Evolutionary conservation across 306 rosid species (phyloP).

Genomic region (Notholithocarpus densiflorus): DNA sequence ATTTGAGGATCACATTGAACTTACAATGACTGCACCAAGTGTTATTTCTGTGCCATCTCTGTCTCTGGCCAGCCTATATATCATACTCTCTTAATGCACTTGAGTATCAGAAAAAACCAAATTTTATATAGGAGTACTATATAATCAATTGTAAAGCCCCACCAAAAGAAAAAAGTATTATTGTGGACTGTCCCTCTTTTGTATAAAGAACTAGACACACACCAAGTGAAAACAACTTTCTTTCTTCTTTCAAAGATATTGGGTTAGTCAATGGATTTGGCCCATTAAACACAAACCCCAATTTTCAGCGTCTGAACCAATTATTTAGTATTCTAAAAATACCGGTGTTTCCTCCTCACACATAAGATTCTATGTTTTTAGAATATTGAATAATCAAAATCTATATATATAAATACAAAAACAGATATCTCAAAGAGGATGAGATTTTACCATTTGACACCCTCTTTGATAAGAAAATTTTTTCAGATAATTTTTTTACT

Average conservation of each 20-base stretch:
- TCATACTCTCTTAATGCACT: slow-evolving; percentile 6
- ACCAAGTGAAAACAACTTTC: slow-evolving; percentile 30
- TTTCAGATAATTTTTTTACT: too few relatives aligned
- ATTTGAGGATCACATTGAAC: slow-evolving; percentile 11
- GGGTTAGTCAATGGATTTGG: slow-evolving; percentile 39
- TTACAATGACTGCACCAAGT: slow-evolving; percentile 4
- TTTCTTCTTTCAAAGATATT: slow-evolving; percentile 31
- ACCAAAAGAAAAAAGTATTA: slow-evolving; percentile 32
- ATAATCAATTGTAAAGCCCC: slow-evolving; percentile 45
- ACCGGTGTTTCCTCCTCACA: too few relatives aligned
- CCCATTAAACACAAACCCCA: slow-evolving; percentile 32
- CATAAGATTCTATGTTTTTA: too few relatives aligned
- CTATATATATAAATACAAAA: too few relatives aligned
- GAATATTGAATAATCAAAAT: too few relatives aligned
- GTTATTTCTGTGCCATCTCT: not conserved
- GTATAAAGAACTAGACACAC: slow-evolving; percentile 30
- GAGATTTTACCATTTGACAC: too few relatives aligned
- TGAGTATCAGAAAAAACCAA: not conserved
- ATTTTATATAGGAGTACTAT: slow-evolving; percentile 12
- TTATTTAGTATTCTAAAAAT: too few relatives aligned
- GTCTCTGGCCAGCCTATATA: not conserved
- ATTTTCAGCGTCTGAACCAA: slow-evolving; percentile 28
- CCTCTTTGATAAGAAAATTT: too few relatives aligned
- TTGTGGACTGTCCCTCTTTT: slow-evolving; percentile 43
- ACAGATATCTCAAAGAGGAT: too few relatives aligned